phyloP scores from a whole-genome alignment of 805 yeast species.

The Ogataea glucozyma region DNA sequence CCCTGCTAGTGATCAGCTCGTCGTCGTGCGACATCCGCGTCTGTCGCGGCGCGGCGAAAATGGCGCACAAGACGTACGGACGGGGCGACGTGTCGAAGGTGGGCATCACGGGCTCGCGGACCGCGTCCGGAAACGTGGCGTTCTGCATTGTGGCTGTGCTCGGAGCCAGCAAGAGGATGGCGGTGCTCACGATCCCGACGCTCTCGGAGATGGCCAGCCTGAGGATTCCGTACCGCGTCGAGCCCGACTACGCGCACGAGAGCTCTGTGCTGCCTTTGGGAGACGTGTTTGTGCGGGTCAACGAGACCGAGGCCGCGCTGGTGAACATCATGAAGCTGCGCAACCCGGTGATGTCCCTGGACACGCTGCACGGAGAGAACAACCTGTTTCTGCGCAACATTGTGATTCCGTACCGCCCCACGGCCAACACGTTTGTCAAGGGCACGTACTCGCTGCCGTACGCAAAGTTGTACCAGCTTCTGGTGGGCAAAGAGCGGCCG shows the following conservation, averaged over 20 bases:
- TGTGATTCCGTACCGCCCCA: conserved; percentile 76
- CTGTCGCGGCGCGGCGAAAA: conserved; percentile 58
- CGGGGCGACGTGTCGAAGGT: conserved; percentile 46
- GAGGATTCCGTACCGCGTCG: conserved; percentile 44
- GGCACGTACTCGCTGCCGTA: conserved; percentile 65
- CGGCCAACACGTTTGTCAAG: conserved; percentile 80
- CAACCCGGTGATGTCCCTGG: conserved; percentile 30
- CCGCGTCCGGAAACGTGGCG: conserved; percentile 24
- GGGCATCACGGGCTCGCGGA: conserved; percentile 50
- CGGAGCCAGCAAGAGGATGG: conserved; percentile 30
- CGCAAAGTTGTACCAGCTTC: conserved; percentile 60
- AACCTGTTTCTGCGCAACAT: conserved; percentile 68
- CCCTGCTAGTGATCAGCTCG: conserved; percentile 54
- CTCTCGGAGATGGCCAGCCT: conserved; percentile 56
- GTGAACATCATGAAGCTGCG: conserved; percentile 51
- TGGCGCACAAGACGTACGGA: conserved; percentile 62
- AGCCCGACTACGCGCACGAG: conserved; percentile 41
- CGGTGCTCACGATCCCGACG: conserved; percentile 55
- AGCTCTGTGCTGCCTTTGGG: conserved; percentile 47
- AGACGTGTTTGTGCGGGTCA: conserved; percentile 57
- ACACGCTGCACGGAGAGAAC: conserved; percentile 43
- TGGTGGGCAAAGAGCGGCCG: conserved; percentile 77
- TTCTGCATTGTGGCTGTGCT: conserved; percentile 34
- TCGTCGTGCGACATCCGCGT: conserved; percentile 64
- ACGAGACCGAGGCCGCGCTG: conserved; percentile 54